Evolutionary conservation across 2,329 filamentous ascomycete species (phyloP), one percentile per base, ranked within the genome.

Genomic region (Penicillium griseofulvum): DNA sequence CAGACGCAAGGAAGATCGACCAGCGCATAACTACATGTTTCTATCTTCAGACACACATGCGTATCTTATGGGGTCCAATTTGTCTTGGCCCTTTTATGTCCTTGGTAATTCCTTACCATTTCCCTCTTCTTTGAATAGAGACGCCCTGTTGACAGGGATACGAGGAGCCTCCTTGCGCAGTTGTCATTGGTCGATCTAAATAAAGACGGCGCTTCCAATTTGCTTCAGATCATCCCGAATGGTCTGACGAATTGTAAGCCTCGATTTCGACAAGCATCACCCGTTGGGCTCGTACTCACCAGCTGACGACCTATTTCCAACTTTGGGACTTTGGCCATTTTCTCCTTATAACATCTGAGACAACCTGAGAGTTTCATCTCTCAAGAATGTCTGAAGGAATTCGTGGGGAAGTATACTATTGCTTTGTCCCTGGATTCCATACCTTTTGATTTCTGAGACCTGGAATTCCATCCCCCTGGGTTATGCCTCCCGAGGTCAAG

Each of bases 151-250:
- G 59, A 49, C 56, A 59, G 55, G 60, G 55, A 57, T 55, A 58
- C 57, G 48, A 55, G 56, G 60, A 42, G 50, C 41, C 55, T 57
- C 62, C 59, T 60, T 59, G 54, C 39, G 43, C 33, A 16, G 22
- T 34, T 51, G 31, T 57, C 52, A 59, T 63, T 65, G 62, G 63
- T 49, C 52, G 64, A 68, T 66, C 68, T 64, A 45, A 45, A 45
- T 45, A 57, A 65, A 60, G 58, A 57, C 60, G 60, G 67, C 66
- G 68, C 61, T 63, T 64, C 65, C 59, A 59, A 60, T 62, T 52
- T 59, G 59, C 58, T 56, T 63, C 59, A 60, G 55, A 53, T 55
- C 60, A 54, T 48, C 49, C 53, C 50, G 31, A 37, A 44, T 50
- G 51, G 54, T 22, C 57, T 39, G 59, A 62, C 62, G 61, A 64